A percentile compares a stretch with the other conserved stretches of the same genome.
These are phyloP conservation scores for Cladosporium halotolerans DNA, from an alignment of 2,329 filamentous ascomycete genomes.

Conservation along the genomic window DNA sequence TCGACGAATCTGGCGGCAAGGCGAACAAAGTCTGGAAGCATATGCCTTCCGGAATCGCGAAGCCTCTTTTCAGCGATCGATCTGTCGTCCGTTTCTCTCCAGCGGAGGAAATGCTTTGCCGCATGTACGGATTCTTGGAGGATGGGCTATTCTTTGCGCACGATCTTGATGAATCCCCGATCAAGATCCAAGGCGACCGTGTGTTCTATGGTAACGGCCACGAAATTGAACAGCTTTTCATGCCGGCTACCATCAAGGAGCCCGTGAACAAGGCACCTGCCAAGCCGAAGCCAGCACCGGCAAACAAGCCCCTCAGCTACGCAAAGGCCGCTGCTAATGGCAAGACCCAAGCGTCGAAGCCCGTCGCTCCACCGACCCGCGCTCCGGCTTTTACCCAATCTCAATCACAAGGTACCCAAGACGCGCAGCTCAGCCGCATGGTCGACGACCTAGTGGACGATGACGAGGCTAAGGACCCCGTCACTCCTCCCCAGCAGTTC, in stretches of 20 bases:
- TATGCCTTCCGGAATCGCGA: conserved; percentile 37
- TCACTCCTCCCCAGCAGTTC: conserved; percentile 40
- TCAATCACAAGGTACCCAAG: conserved; percentile 22
- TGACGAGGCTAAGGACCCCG: conserved; percentile 40
- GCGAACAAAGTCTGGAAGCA: conserved; percentile 49
- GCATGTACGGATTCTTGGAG: conserved; percentile 56
- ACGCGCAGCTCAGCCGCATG: conserved; percentile 51
- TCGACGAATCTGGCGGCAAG: conserved; percentile 30
- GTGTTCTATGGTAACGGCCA: conserved; percentile 20
- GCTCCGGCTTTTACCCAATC: conserved; percentile 13
- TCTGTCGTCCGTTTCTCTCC: conserved; percentile 48
- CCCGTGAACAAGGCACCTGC: neutral
- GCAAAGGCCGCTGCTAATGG: conserved; percentile 20
- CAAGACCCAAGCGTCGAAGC: neutral
- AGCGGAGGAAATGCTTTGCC: conserved; percentile 61
- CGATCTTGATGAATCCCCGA: conserved; percentile 34
- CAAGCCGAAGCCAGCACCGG: conserved; percentile 11
- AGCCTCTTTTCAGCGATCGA: conserved; percentile 47
- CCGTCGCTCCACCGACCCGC: conserved; percentile 12
- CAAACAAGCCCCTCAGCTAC: conserved; percentile 26
- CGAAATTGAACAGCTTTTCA: conserved; percentile 21
- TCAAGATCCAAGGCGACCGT: conserved; percentile 20
- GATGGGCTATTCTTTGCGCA: conserved; percentile 55
- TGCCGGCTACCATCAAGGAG: conserved; percentile 38
- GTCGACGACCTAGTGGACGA: conserved; percentile 50